Evolutionary conservation across 768 basidiomycete species (phyloP), one percentile per base, ranked within the genome.

Genomic region (Naganishia vaughanmartiniae): DNA sequence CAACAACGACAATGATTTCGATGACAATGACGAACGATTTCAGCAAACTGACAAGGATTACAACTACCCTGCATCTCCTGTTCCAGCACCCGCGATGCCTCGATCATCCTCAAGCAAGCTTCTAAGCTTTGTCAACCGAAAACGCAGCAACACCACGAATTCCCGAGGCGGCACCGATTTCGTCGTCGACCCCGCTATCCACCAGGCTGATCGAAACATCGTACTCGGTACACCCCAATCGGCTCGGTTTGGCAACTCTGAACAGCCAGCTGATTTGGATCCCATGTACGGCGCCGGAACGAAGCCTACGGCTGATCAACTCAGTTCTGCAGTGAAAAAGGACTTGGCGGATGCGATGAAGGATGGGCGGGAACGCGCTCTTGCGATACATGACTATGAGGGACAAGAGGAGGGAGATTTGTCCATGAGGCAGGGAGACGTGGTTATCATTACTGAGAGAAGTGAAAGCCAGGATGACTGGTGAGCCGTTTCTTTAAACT

Each of bases 371-470:
- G 85, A 85, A 21, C 74, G 83, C 31, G 89, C 87, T 19, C 85
- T 85, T 63, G 88, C 91, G 15, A 79, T 89, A 31, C 94, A 89
- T 80, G 88, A 90, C 76, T 94, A 90, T 78, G 82, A 83, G 30
- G 85, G 90, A 31, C 87, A 89, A 12, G 90, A 89, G 28, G 86
- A 89, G 57, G 92, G 90, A 73, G 92, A 93, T 81, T 81, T 94
- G 68, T 84, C 82, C 55, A 70, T 81, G 33, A 74, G 78, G 89
- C 90, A 90, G 82, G 90, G 89, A 31, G 79, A 82, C 46, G 79
- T 77, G 4, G 88, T 94, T 19, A 84, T 84, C 69, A 84, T 93
- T 46, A 77, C 90, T 24, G 91, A 93, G 77, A 86, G 87, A 71
- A 90, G 93, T 71, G 74, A 74, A 19, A 69, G 65, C 6, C 58